phyloP scores from a whole-genome alignment of 2,329 filamentous ascomycete genomes.

The Phialocephala sp. region DNA sequence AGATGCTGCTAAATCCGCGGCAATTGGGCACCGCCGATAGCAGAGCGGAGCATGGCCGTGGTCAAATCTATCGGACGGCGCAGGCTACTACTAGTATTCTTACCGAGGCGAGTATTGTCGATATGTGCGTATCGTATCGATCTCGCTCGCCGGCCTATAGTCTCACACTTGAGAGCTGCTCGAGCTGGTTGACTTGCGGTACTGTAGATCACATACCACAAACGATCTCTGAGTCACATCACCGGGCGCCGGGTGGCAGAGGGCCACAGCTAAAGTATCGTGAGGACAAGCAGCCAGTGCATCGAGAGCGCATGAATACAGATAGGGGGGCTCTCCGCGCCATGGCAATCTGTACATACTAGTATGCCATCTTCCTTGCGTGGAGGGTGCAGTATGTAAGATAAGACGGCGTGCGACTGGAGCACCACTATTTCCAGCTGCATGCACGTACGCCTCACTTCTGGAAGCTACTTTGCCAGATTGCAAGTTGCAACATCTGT shows the following conservation, averaged over 20 bases:
- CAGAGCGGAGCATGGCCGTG: neutral
- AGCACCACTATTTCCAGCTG: neutral
- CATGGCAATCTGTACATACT: neutral
- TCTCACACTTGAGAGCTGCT: too few species aligned
- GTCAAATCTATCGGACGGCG: neutral
- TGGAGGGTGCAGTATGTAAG: neutral
- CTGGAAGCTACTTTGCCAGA: constrained; percentile 2
- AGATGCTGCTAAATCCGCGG: neutral
- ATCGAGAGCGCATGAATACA: neutral
- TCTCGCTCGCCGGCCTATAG: neutral
- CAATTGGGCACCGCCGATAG: neutral
- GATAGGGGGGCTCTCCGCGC: constrained; percentile 1
- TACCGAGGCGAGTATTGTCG: neutral
- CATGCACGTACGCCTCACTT: constrained; percentile 7
- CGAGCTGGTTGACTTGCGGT: neutral
- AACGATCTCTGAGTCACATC: constrained; percentile 30
- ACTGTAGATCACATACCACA: constrained; percentile 11
- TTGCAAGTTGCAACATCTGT: too few species aligned
- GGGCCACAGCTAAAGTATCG: neutral
- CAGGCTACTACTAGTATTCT: neutral
- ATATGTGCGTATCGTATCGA: neutral
- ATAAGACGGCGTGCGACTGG: constrained; percentile 1
- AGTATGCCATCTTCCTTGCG: neutral
- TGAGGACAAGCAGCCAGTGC: neutral
- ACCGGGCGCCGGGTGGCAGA: constrained; percentile 21